Base-by-base conservation (phyloP, 2,329 filamentous ascomycete species). In the Fusarium anthophilum region DNA sequence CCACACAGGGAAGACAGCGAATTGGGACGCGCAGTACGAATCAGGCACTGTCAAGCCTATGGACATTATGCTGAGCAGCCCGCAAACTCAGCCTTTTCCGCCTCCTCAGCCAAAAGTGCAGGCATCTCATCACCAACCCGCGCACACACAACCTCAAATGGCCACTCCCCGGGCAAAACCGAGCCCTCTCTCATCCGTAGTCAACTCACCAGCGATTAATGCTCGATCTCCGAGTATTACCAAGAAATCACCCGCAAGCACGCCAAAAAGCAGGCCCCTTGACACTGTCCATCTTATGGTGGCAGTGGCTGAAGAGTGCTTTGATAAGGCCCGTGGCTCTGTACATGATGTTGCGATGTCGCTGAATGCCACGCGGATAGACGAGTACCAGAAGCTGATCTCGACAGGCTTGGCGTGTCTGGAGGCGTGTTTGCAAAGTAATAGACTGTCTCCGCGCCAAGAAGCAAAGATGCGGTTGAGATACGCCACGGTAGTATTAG, bases 221-320 rank as follows among this genome's bases (percentile, higher is more conserved):
- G 75, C 80, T 11, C 80, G 81, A 38, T 85, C 83, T 6, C 83
- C 84, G 3, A 82, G 81, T 67, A 82, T 85, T 35, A 80, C 82
- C 4, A 85, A 83, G 66, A 82, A 80, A 57, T 86, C 84, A 4
- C 84, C 86, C 5, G 83, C 84, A 12, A 78, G 83, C 8, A 81
- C 83, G 1, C 79, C 82, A 10, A 84, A 84, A 70, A 79, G 82
- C 13, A 80, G 83, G 8, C 84, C 86, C 14, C 80, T 86, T 14
- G 88, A 90, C 63, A 87, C 86, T 2, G 84, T 89, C 6, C 84
- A 91, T 5, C 83, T 95, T 14, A 85, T 95, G 65, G 85, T 94
- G 13, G 89, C 88, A n/a, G 86, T 94, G 20, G 92, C 93, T 6
- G 93, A 96, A 76, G 93, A 96, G 74, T 94, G 93, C 76, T 90